Evolutionary conservation across 2,329 filamentous ascomycete genomes (phyloP).

Genomic region (Botrytis cinerea): DNA sequence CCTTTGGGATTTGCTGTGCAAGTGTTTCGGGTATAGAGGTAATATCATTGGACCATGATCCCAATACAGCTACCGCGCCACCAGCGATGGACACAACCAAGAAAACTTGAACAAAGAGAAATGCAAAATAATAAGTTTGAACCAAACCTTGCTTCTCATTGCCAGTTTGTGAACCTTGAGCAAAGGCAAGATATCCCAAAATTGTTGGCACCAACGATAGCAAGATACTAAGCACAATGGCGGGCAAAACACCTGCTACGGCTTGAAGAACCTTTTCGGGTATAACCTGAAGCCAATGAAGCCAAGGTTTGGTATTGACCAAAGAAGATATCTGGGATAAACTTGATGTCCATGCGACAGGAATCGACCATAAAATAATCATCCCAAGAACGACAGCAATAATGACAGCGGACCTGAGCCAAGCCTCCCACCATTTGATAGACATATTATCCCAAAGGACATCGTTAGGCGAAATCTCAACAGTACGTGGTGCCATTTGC

Average conservation of each 20-base stretch:
- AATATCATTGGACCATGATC: constrained; percentile 53
- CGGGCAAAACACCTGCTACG: constrained; percentile 84
- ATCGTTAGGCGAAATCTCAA: constrained; percentile 92
- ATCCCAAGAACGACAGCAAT: constrained; percentile 68
- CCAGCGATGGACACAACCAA: constrained; percentile 85
- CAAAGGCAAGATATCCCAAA: constrained; percentile 68
- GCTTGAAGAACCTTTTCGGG: constrained; percentile 64
- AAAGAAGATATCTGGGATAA: constrained; percentile 76
- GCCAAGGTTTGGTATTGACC: constrained; percentile 65
- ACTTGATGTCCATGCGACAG: constrained; percentile 83
- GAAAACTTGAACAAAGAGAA: constrained; percentile 94
- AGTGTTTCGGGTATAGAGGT: constrained; percentile 69
- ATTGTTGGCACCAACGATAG: constrained; percentile 81
- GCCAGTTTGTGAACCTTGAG: constrained; percentile 81
- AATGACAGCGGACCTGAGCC: constrained; percentile 61
- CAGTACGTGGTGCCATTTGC: constrained; percentile 86
- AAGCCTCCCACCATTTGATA: constrained; percentile 90
- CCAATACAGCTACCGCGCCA: constrained; percentile 65
- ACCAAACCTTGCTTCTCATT: constrained; percentile 79
- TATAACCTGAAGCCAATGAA: constrained; percentile 66
- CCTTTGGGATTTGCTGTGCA: constrained; percentile 77
- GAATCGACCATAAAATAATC: constrained; percentile 86
- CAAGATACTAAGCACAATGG: constrained; percentile 72
- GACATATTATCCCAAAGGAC: constrained; percentile 98
- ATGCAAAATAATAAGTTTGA: constrained; percentile 89